phyloP scores from a whole-genome alignment of 2,329 filamentous ascomycete genomes.

The Coniochaeta prunicola region DNA sequence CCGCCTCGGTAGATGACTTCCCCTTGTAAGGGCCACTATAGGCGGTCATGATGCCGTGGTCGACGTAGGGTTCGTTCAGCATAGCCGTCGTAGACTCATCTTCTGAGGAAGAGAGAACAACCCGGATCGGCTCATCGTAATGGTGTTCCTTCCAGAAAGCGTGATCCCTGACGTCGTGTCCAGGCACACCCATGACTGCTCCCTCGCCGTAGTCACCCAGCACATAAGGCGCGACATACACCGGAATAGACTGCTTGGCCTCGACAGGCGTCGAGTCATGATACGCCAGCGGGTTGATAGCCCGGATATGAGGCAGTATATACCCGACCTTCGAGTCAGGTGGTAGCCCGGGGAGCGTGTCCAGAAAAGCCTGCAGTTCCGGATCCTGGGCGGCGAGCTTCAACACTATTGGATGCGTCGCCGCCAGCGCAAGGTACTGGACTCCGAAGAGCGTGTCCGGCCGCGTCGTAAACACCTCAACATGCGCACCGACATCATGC shows the following conservation, averaged over 20 bases:
- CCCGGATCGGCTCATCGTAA: conserved; percentile 49
- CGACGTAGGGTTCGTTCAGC: conserved; percentile 49
- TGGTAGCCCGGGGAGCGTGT: conserved; percentile 49
- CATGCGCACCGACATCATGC: conserved; percentile 32
- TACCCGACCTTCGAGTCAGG: conserved; percentile 61
- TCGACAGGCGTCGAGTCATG: conserved; percentile 41
- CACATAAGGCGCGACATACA: conserved; percentile 81
- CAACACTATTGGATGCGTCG: conserved; percentile 62
- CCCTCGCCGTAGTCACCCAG: conserved; percentile 80
- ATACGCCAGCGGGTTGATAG: conserved; percentile 58
- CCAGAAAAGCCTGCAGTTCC: conserved; percentile 60
- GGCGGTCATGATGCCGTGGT: conserved; percentile 60
- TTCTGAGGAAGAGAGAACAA: conserved; percentile 51
- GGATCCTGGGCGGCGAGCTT: conserved; percentile 51
- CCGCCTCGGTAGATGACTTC: conserved; percentile 55
- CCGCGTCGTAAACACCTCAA: conserved; percentile 77
- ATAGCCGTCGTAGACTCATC: conserved; percentile 37
- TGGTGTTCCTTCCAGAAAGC: conserved; percentile 73
- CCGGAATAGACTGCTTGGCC: conserved; percentile 53
- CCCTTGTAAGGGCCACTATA: conserved; percentile 59
- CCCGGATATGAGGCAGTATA: conserved; percentile 52
- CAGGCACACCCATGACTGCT: conserved; percentile 87
- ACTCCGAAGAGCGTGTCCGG: conserved; percentile 84
- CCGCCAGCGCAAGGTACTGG: conserved; percentile 74
- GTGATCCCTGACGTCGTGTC: conserved; percentile 72